These are phyloP conservation scores for Candida broadrunensis DNA, from an alignment of 805 yeast genomes.

Conservation along the genomic window DNA sequence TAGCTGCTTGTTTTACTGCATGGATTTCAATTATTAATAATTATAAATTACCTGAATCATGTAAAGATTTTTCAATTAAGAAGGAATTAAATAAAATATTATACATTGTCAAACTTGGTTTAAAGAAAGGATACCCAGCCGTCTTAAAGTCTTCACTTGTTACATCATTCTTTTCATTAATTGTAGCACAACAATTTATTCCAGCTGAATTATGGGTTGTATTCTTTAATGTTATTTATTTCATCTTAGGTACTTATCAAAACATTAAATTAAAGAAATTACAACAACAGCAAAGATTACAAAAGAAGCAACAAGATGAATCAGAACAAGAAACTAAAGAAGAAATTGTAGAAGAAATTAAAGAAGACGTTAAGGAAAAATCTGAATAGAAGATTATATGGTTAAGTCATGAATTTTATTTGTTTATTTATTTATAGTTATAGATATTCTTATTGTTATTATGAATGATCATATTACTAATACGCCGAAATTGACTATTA, in stretches of 20 bases:
- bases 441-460: too few species aligned
- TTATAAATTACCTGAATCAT: constrained; percentile 13
- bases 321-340: not conserved
- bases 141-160: constrained; percentile 53
- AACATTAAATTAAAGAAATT: constrained; percentile 50
- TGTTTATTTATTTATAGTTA: too few species aligned
- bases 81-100: constrained; percentile 15
- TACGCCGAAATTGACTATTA: too few species aligned
- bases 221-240: constrained; percentile 56
- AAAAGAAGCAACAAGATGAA: not conserved
- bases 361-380: not conserved
- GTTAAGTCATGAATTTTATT: too few species aligned
- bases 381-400: too few species aligned
- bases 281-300: constrained; percentile 11
- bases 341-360: not conserved
- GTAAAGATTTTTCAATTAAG: not conserved
- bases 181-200: constrained; percentile 55
- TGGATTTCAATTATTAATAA: constrained; percentile 53
- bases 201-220: constrained; percentile 64
- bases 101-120: constrained; percentile 22
- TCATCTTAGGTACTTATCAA: constrained; percentile 59
- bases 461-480: too few species aligned
- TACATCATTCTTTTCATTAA: constrained; percentile 50
- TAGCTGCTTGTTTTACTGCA: constrained; percentile 46
- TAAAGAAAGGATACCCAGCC: constrained; percentile 41